Evolutionary conservation across 2,329 filamentous ascomycete species (phyloP).

Genomic region (Talaromyces sp.): DNA sequence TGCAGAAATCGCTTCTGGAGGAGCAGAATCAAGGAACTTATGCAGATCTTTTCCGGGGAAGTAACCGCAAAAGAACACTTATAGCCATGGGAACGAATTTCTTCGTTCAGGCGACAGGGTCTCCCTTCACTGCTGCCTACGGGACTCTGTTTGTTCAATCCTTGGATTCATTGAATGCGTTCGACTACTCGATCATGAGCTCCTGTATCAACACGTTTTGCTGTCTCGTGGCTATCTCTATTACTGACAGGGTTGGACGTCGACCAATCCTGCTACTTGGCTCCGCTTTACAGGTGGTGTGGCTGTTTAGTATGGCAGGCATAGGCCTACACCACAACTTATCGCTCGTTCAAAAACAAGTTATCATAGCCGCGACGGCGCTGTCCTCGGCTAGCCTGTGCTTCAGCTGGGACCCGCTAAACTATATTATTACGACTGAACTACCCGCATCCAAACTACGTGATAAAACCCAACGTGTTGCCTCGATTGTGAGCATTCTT

Average conservation of each 20-base stretch:
- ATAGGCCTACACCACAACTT: conserved; percentile 22
- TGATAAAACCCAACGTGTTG: conserved; percentile 26
- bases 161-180: conserved; percentile 19
- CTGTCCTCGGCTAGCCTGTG: conserved; percentile 25
- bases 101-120: conserved; percentile 9
- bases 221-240: conserved; percentile 10
- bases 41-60: conserved; percentile 8
- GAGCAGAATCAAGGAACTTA: conserved; percentile 10
- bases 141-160: conserved; percentile 8
- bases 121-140: conserved; percentile 11
- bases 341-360: conserved; percentile 14
- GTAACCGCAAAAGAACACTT: conserved; percentile 8
- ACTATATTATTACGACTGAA: conserved; percentile 32
- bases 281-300: conserved; percentile 21
- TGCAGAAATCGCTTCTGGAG: conserved; percentile 7
- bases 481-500: conserved; percentile 23
- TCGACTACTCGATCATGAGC: conserved; percentile 44
- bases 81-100: conserved; percentile 11
- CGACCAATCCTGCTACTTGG: conserved; percentile 20
- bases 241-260: conserved; percentile 9
- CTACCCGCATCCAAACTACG: conserved; percentile 22
- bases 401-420: conserved; percentile 30
- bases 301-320: conserved; percentile 32
- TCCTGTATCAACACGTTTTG: conserved; percentile 15
- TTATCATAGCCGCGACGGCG: conserved; percentile 28